A percentile compares a stretch with the other conserved stretches of the same genome.
Evolutionary conservation across 805 yeast species (phyloP).

Genomic region (Yamadazyma ubonensis): DNA sequence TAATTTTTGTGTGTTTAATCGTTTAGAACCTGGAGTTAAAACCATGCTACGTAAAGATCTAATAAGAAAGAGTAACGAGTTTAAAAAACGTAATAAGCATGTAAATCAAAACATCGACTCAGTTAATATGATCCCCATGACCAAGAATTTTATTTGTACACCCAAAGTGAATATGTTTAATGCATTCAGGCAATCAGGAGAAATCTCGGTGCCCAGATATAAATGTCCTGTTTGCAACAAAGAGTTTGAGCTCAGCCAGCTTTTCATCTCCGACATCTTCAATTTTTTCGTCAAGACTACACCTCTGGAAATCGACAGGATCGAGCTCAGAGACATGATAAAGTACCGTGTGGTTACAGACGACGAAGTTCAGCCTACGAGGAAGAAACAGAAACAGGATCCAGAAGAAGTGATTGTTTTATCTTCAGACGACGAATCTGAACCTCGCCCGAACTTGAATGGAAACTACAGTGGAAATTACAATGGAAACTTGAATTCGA

Average conservation of each 20-base stretch:
- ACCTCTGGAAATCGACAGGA: constrained; percentile 30
- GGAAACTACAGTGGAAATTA: no score
- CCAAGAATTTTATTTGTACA: constrained; percentile 12
- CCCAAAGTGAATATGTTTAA: constrained; percentile 3
- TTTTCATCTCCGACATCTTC: constrained; percentile 38
- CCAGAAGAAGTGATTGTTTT: constrained; percentile 30
- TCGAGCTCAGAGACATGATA: constrained; percentile 35
- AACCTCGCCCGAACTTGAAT: no score
- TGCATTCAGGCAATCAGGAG: constrained; percentile 1
- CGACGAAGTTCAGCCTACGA: constrained; percentile 7
- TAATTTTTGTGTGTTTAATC: constrained; percentile 39
- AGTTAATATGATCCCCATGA: constrained; percentile 4
- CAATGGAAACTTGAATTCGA: no score
- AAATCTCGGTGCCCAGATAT: constrained; percentile 25
- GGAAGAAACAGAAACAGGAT: background rate
- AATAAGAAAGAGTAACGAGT: constrained; percentile 17
- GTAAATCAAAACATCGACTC: background rate
- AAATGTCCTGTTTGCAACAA: constrained; percentile 43
- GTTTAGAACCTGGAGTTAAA: constrained; percentile 28
- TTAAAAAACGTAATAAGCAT: constrained; percentile 12
- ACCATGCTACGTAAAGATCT: constrained; percentile 25
- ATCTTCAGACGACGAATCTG: constrained; percentile 30
- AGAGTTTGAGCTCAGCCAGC: constrained; percentile 31
- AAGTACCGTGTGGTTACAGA: constrained; percentile 36
- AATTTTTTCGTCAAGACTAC: constrained; percentile 43